phyloP scores from a whole-genome alignment of 106 monocot species.

The Apostasia shenzhenica region DNA sequence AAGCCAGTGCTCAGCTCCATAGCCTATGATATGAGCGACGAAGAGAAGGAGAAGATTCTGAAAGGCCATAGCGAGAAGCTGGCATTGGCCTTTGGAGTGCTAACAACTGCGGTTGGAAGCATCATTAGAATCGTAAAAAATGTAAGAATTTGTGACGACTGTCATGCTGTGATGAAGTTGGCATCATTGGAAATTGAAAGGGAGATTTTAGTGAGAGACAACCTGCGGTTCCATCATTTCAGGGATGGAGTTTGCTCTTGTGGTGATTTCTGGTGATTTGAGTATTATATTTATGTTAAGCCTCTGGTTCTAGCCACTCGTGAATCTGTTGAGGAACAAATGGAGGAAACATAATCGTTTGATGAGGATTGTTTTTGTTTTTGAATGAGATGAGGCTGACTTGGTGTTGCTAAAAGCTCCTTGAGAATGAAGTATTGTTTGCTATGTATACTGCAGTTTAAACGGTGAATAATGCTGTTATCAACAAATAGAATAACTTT shows the following conservation, averaged over 20 bases:
- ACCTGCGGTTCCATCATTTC: slow-evolving; percentile 72
- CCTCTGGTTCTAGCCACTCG: not conserved
- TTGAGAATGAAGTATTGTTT: too few relatives aligned
- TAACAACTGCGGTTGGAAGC: slow-evolving; percentile 24
- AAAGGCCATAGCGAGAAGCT: slow-evolving; percentile 75
- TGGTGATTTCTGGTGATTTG: slow-evolving; percentile 48
- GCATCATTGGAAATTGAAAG: slow-evolving; percentile 31
- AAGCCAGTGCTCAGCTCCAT: slow-evolving; percentile 22
- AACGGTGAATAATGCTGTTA: too few relatives aligned
- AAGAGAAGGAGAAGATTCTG: slow-evolving; percentile 47
- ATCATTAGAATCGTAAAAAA: slow-evolving; percentile 60
- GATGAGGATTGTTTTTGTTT: too few relatives aligned
- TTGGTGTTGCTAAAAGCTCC: too few relatives aligned
- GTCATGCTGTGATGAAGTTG: slow-evolving; percentile 51
- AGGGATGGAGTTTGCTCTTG: slow-evolving; percentile 49
- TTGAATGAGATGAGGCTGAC: too few relatives aligned
- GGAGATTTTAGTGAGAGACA: slow-evolving; percentile 57
- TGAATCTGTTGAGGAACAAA: too few relatives aligned
- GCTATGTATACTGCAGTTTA: too few relatives aligned
- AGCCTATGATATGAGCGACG: slow-evolving; percentile 36
- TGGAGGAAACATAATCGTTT: too few relatives aligned
- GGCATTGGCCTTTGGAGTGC: slow-evolving; percentile 57
- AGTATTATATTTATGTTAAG: not conserved
- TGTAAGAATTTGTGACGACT: slow-evolving; percentile 60
- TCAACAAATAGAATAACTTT: too few relatives aligned